These are phyloP conservation scores for Hericium alpestre DNA, from an alignment of 768 basidiomycete species.

Conservation along the genomic window DNA sequence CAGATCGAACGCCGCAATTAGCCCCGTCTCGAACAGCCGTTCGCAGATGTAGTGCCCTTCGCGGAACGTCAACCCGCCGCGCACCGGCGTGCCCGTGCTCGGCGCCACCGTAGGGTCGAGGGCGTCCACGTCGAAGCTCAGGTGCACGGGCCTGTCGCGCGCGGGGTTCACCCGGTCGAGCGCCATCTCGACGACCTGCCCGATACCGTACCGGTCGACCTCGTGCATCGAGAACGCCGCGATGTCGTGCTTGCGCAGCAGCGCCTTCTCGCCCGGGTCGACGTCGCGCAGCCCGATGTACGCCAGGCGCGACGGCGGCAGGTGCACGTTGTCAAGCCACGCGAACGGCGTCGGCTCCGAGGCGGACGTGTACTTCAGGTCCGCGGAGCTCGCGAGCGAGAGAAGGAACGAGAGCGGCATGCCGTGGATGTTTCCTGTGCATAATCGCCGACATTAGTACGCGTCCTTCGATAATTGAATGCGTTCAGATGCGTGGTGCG, in stretches of 20 bases:
- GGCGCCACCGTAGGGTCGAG: slow-evolving; percentile 94
- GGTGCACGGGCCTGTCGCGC: slow-evolving; percentile 77
- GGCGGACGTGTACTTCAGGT: neutral
- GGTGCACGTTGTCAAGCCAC: slow-evolving; percentile 48
- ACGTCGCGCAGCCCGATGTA: slow-evolving; percentile 96
- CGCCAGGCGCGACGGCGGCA: slow-evolving; percentile 72
- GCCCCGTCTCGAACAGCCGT: slow-evolving; percentile 83
- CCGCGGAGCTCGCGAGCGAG: slow-evolving; percentile 8
- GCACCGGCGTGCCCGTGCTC: slow-evolving; percentile 86
- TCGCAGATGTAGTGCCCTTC: slow-evolving; percentile 99
- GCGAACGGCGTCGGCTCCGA: slow-evolving; percentile 22
- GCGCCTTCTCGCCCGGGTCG: slow-evolving; percentile 78
- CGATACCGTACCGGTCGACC: slow-evolving; percentile 76
- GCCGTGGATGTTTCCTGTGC: slow-evolving; percentile 86
- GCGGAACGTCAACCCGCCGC: slow-evolving; percentile 91
- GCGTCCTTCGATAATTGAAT: no score
- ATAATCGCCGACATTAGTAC: neutral
- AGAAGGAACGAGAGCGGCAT: slow-evolving; percentile 95
- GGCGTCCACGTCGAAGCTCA: slow-evolving; percentile 95
- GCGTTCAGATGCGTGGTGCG: neutral
- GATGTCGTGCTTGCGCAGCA: slow-evolving; percentile 79
- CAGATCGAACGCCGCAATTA: slow-evolving; percentile 84
- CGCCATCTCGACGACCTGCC: slow-evolving; percentile 93
- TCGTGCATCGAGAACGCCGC: slow-evolving; percentile 56
- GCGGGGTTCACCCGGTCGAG: slow-evolving; percentile 86